Evolutionary conservation across 495 filamentous ascomycete genomes (phyloP).

Genomic region (Trichoderma reesei): DNA sequence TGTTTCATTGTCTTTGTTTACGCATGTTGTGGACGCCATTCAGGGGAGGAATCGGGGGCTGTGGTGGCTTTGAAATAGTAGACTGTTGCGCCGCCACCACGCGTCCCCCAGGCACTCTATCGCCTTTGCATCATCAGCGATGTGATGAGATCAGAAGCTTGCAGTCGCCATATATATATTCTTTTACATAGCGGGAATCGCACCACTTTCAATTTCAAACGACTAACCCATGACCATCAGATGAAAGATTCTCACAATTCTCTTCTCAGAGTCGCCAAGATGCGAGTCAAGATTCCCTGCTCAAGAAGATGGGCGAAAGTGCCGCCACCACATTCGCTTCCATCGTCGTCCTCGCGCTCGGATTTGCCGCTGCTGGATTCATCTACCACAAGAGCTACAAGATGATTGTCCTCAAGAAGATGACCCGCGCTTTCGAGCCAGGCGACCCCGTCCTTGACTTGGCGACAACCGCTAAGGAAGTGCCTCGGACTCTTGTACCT

Average conservation of each 20-base stretch:
- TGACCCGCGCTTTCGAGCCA: slow-evolving; percentile 83
- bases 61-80: too few relatives aligned
- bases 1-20: too few relatives aligned
- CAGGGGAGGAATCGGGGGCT: too few relatives aligned
- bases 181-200: not conserved
- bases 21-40: too few relatives aligned
- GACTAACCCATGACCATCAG: not conserved
- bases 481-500: slow-evolving; percentile 36
- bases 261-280: not conserved
- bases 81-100: too few relatives aligned
- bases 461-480: slow-evolving; percentile 58
- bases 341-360: slow-evolving; percentile 66
- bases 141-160: too few relatives aligned
- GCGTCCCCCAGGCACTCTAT: too few relatives aligned
- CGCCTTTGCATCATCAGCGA: too few relatives aligned
- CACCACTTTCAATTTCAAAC: not conserved
- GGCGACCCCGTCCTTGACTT: slow-evolving; percentile 88
- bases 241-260: not conserved
- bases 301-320: slow-evolving; percentile 71
- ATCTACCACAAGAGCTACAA: slow-evolving; percentile 86
- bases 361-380: slow-evolving; percentile 65
- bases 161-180: not conserved
- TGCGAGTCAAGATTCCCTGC: slow-evolving; percentile 21
- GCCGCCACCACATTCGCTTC: slow-evolving; percentile 83
- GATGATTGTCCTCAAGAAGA: slow-evolving; percentile 74